Conservation (phyloP, 2,329 filamentous ascomycete species). For the Colletotrichum cereale region DNA sequence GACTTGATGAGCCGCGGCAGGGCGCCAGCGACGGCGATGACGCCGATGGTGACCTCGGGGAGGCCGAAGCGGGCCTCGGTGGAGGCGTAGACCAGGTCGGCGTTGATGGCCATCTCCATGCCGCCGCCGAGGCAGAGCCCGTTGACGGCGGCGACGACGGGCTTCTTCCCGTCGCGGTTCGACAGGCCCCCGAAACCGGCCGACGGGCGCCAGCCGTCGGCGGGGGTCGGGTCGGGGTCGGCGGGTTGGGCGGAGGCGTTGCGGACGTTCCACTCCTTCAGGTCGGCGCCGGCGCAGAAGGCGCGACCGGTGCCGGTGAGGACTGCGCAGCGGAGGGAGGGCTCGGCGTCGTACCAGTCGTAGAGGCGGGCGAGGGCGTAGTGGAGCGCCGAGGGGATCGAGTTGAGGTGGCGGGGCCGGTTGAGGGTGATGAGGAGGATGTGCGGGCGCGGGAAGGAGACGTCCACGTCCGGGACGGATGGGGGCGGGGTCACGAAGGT, state of each 20-base stretch:
- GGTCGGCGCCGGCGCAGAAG: constrained; percentile 77
- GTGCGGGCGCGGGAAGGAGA: constrained; percentile 66
- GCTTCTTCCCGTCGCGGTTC: constrained; percentile 77
- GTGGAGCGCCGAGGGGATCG: constrained; percentile 64
- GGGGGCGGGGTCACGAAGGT: constrained; percentile 23
- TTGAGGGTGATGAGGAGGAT: constrained; percentile 72
- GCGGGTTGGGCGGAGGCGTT: constrained; percentile 49
- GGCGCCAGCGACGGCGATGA: constrained; percentile 78
- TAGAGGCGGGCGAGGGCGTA: constrained; percentile 58
- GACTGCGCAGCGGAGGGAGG: constrained; percentile 70
- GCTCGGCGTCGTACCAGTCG: constrained; percentile 73
- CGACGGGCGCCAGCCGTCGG: constrained; percentile 21
- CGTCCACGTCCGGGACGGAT: constrained; percentile 20
- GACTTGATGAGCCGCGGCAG: constrained; percentile 74
- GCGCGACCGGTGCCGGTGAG: constrained; percentile 73
- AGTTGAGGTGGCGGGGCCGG: constrained; percentile 70
- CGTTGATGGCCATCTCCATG: constrained; percentile 81
- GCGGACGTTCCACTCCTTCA: constrained; percentile 71
- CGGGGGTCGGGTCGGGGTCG: constrained; percentile 1
- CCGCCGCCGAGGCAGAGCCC: constrained; percentile 81
- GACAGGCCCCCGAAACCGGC: constrained; percentile 57
- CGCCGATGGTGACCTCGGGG: constrained; percentile 79
- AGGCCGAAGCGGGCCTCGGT: constrained; percentile 72
- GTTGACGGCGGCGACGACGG: constrained; percentile 81
- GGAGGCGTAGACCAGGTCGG: constrained; percentile 77